Evolutionary conservation across 1,284 basidiomycete species (phyloP).

Genomic region (Ceratobasidium theobromae): DNA sequence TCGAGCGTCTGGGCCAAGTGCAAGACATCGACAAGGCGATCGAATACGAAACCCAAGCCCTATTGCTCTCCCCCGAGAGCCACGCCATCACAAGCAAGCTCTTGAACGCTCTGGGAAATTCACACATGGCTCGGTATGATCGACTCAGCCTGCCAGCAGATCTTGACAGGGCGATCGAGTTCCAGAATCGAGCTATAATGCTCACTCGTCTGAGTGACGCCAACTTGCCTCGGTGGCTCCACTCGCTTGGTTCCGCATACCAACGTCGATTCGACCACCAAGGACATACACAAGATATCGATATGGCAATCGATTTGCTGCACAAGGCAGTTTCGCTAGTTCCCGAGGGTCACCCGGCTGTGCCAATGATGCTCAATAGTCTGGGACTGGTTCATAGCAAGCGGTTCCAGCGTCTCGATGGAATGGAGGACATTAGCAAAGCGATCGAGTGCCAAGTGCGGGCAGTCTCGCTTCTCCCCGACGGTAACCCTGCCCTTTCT

Average conservation of each 20-base stretch:
- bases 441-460: neutral
- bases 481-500: neutral
- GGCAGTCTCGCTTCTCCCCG: neutral
- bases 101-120: no score
- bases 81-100: no score
- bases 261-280: neutral
- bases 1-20: no score
- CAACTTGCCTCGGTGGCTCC: neutral
- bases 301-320: neutral
- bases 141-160: no score
- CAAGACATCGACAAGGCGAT: no score
- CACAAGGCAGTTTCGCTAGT: neutral
- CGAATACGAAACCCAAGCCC: no score
- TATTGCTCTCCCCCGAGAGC: no score
- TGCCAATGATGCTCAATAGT: neutral
- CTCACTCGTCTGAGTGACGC: neutral
- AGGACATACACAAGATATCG: neutral
- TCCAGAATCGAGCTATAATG: neutral
- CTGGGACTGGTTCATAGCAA: neutral
- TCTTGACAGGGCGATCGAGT: constrained; percentile 10
- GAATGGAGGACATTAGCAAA: neutral
- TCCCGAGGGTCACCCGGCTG: neutral
- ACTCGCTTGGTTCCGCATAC: neutral
- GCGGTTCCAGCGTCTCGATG: neutral
- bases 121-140: no score